These are phyloP conservation scores for Yamadazyma blattariae DNA, from an alignment of 1,139 yeast genomes.

Conservation along the genomic window DNA sequence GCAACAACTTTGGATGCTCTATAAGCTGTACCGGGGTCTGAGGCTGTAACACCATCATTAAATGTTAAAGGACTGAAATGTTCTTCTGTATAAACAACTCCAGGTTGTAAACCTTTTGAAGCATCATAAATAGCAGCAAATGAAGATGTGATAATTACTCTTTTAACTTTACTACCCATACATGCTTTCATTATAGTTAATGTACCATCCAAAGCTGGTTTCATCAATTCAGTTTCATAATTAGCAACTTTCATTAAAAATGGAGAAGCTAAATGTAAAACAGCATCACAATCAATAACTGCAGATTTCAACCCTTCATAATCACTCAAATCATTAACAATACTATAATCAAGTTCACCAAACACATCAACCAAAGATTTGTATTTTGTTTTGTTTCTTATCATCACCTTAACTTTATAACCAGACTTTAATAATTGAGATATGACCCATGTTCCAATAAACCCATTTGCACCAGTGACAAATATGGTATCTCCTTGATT, in stretches of 20 bases:
- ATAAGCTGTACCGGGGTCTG: slow-evolving; percentile 24
- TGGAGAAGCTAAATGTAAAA: slow-evolving; percentile 47
- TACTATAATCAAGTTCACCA: slow-evolving; percentile 26
- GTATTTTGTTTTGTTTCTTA: slow-evolving; percentile 51
- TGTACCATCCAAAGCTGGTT: slow-evolving; percentile 22
- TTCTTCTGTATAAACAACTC: slow-evolving; percentile 22
- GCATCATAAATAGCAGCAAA: slow-evolving; percentile 18
- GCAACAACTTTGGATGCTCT: slow-evolving; percentile 31
- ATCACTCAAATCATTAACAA: slow-evolving; percentile 49
- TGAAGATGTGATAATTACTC: slow-evolving; percentile 28
- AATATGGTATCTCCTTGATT: slow-evolving; percentile 15
- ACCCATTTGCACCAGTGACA: slow-evolving; percentile 39
- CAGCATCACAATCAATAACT: slow-evolving; percentile 44
- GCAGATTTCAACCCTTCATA: slow-evolving; percentile 52
- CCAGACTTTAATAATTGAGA: slow-evolving; percentile 21
- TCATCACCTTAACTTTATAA: slow-evolving; percentile 57
- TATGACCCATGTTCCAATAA: slow-evolving; percentile 35
- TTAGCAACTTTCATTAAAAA: slow-evolving; percentile 16
- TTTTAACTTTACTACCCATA: slow-evolving; percentile 18
- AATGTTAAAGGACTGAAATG: slow-evolving; percentile 38
- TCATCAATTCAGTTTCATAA: slow-evolving; percentile 15
- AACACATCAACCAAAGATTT: slow-evolving; percentile 24
- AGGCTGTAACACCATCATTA: slow-evolving; percentile 29
- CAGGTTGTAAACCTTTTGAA: slow-evolving; percentile 11
- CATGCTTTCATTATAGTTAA: slow-evolving; percentile 21